phyloP scores from a whole-genome alignment of 2,329 filamentous ascomycete species.

The Juglanconis sp. region DNA sequence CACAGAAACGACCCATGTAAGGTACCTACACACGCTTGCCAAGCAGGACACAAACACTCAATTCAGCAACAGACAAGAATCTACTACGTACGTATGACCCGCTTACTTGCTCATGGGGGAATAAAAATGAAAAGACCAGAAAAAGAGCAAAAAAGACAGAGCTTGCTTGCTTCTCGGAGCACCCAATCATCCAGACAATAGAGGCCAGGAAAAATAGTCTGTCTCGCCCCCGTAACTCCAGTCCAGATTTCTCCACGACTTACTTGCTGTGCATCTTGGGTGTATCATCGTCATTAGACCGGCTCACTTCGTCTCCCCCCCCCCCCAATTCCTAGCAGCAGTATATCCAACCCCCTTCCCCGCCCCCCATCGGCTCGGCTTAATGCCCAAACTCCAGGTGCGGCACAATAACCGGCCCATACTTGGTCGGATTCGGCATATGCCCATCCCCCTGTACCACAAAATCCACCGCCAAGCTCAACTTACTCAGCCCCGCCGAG shows the following conservation, averaged over 20 bases:
- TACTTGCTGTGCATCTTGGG: neutral
- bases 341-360: too few species aligned
- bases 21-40: neutral
- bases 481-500: slow-evolving; percentile 52
- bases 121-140: neutral
- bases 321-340: too few species aligned
- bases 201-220: too few species aligned
- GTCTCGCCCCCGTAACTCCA: neutral
- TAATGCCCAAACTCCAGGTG: slow-evolving; percentile 72
- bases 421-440: slow-evolving; percentile 84
- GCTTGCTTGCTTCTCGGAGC: neutral
- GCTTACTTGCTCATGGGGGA: neutral
- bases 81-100: neutral
- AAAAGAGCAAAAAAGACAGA: neutral
- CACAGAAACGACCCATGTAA: neutral
- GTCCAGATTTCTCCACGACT: neutral
- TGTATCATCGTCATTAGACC: neutral
- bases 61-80: neutral
- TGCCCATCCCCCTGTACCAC: slow-evolving; percentile 90
- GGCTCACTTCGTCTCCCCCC: too few species aligned
- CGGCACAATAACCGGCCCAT: slow-evolving; percentile 92
- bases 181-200: neutral
- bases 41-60: neutral
- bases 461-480: slow-evolving; percentile 92
- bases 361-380: slow-evolving; percentile 18